A percentile compares a stretch with the other conserved stretches of the same genome.
Conservation (phyloP, 2,329 filamentous ascomycete genomes). For the Alternaria brassicae region DNA sequence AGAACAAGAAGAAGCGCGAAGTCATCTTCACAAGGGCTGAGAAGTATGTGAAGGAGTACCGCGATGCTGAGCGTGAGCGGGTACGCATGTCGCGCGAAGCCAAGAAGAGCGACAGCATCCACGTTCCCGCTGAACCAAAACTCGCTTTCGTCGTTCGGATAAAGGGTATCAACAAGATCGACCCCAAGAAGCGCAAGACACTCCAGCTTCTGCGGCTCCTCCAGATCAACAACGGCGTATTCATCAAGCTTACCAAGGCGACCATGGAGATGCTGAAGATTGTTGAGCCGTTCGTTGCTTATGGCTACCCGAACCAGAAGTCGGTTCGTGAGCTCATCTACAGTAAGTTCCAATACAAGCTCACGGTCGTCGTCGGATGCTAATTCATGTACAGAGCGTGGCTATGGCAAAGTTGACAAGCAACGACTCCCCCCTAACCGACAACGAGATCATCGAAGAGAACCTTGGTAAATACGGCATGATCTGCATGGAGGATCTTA, state of each 20-base stretch:
- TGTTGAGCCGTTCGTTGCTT: conserved; percentile 98
- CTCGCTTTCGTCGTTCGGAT: conserved; percentile 98
- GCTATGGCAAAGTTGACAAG: conserved; percentile 99
- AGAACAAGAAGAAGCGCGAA: conserved; percentile 97
- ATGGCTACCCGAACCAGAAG: conserved; percentile 99
- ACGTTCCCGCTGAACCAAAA: conserved; percentile 93
- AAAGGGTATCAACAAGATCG: conserved; percentile 99
- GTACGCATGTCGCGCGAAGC: conserved; percentile 87
- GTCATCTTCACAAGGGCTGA: conserved; percentile 99
- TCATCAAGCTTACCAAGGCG: conserved; percentile 97
- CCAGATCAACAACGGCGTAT: conserved; percentile 99
- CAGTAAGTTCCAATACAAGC: conserved; percentile 82
- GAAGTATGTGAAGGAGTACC: conserved; percentile 99
- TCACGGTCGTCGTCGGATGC: conserved; percentile 49
- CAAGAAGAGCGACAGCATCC: conserved; percentile 92
- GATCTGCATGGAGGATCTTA: conserved; percentile 98
- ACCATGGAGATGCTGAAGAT: conserved; percentile 96
- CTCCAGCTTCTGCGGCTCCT: conserved; percentile 98
- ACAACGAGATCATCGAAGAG: conserved; percentile 98
- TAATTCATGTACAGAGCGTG: conserved; percentile 63
- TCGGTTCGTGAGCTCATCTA: conserved; percentile 98
- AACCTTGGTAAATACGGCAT: conserved; percentile 96
- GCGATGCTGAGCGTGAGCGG: conserved; percentile 97
- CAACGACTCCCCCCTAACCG: conserved; percentile 95
- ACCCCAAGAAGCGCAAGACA: conserved; percentile 99